Conservation (phyloP, 441 rosid genomes). For the Macaranga tanarius region DNA sequence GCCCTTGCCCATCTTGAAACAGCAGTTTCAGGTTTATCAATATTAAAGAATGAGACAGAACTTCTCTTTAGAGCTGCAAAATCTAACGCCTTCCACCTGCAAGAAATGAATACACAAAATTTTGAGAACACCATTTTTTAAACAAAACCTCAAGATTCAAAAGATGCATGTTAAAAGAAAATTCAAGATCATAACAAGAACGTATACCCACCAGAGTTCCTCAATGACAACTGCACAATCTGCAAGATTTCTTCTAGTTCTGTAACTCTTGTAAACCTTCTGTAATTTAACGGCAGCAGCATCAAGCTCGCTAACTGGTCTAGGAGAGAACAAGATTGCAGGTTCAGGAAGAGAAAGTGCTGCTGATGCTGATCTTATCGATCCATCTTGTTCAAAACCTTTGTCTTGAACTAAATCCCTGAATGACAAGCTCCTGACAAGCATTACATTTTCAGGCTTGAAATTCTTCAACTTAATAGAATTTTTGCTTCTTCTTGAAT, state of each 20-base stretch:
- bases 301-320: constrained; percentile 65
- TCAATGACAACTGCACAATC: constrained; percentile 91
- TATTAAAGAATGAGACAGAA: constrained; percentile 83
- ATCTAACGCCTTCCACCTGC: constrained; percentile 94
- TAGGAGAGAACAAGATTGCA: constrained; percentile 53
- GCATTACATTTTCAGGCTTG: constrained; percentile 46
- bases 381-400: constrained; percentile 22
- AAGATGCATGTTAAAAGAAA: too few species aligned
- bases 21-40: constrained; percentile 82
- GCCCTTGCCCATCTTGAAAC: constrained; percentile 95
- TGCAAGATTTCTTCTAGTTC: constrained; percentile 88
- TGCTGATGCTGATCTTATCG: constrained; percentile 20
- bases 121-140: neutral
- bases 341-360: constrained; percentile 52
- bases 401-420: constrained; percentile 37
- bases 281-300: constrained; percentile 84
- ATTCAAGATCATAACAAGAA: neutral
- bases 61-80: constrained; percentile 91
- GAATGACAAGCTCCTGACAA: constrained; percentile 48
- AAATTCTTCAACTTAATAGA: constrained; percentile 45
- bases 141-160: neutral
- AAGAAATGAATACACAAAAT: neutral
- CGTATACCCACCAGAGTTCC: constrained; percentile 68
- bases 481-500: constrained; percentile 31
- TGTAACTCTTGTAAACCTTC: constrained; percentile 85